These are phyloP conservation scores for Agapanthus africanus DNA, from an alignment of 106 monocot genomes.

Conservation along the genomic window DNA sequence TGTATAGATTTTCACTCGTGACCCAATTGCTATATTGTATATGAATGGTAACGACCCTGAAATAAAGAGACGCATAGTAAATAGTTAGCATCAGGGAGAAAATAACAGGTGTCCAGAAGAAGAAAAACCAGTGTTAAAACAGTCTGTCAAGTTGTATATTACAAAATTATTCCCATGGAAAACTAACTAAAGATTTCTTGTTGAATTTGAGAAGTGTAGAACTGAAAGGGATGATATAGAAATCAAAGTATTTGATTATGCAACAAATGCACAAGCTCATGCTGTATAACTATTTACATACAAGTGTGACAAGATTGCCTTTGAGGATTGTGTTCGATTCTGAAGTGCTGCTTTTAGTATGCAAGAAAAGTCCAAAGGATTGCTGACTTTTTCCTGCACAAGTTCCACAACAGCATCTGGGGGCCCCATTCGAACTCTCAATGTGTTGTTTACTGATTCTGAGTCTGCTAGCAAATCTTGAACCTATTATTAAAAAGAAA, in stretches of 20 bases:
- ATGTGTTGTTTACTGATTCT: conserved; percentile 23
- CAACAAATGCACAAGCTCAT: neutral
- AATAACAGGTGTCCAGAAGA: neutral
- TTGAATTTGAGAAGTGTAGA: neutral
- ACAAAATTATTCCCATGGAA: neutral
- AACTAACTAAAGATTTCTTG: neutral
- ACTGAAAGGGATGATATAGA: neutral
- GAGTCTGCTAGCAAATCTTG: conserved; percentile 45
- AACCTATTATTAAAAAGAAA: conserved; percentile 35
- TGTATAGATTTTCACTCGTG: conserved; percentile 57
- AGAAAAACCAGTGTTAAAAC: neutral
- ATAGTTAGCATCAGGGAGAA: neutral
- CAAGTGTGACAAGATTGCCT: conserved; percentile 65
- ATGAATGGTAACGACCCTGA: conserved; percentile 86
- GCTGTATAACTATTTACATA: conserved; percentile 29
- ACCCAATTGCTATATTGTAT: conserved; percentile 62
- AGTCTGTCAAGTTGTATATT: neutral
- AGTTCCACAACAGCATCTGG: conserved; percentile 54
- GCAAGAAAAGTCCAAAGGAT: conserved; percentile 71
- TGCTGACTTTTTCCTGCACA: conserved; percentile 75
- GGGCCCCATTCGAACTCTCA: conserved; percentile 46
- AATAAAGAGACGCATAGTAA: conserved; percentile 17
- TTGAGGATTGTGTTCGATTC: conserved; percentile 42
- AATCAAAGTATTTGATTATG: neutral
- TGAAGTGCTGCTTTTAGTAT: conserved; percentile 63